Conservation (phyloP, 352 stramenopile genomes). For the Phytophthora tentaculata region DNA sequence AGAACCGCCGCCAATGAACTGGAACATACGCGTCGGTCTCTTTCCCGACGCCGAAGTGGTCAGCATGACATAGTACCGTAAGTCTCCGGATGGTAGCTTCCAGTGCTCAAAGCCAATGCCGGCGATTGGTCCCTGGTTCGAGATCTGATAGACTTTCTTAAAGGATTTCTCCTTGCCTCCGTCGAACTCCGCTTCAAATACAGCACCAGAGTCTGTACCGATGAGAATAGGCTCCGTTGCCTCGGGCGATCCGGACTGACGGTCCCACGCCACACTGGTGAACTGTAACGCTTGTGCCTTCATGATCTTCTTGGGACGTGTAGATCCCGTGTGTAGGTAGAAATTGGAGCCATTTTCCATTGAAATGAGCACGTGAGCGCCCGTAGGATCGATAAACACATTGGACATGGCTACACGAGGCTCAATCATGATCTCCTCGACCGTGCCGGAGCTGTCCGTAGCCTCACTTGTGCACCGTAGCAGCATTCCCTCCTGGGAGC, state of each 20-base stretch:
- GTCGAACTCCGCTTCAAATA: constrained; percentile 87
- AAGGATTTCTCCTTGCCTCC: constrained; percentile 87
- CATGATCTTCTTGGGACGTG: constrained; percentile 86
- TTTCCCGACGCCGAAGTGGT: constrained; percentile 87
- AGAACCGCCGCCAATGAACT: constrained; percentile 79
- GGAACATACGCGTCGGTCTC: constrained; percentile 90
- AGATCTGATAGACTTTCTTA: constrained; percentile 91
- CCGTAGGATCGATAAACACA: constrained; percentile 86
- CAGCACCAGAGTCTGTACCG: constrained; percentile 76
- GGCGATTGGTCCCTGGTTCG: constrained; percentile 84
- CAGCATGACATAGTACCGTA: constrained; percentile 80
- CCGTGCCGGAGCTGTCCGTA: constrained; percentile 68
- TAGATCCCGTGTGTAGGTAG: constrained; percentile 79
- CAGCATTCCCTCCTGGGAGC: constrained; percentile 82
- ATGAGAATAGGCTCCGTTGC: constrained; percentile 76
- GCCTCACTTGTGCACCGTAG: constrained; percentile 80
- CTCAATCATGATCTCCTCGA: constrained; percentile 92
- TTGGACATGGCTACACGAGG: constrained; percentile 82
- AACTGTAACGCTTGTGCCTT: constrained; percentile 83
- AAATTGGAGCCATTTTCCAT: constrained; percentile 92
- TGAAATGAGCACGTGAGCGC: constrained; percentile 79
- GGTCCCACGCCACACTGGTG: constrained; percentile 84
- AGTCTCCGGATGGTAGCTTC: constrained; percentile 60
- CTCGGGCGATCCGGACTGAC: constrained; percentile 68
- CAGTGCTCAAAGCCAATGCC: constrained; percentile 87